Base-by-base conservation (phyloP, 352 stramenopile species). In the Aphanomyces euteiches region DNA sequence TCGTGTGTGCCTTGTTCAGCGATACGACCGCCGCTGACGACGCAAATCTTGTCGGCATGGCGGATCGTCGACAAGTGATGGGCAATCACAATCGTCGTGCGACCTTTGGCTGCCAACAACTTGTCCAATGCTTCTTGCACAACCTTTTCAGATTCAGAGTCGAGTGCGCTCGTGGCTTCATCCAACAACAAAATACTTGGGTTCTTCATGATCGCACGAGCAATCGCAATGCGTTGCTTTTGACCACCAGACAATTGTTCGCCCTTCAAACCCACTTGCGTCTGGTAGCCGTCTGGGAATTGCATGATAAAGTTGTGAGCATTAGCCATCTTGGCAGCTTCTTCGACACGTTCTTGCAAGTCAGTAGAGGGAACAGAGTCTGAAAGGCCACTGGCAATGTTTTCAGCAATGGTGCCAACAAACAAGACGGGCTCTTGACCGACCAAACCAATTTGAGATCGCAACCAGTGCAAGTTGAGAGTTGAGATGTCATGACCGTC, bases 21-120 rank as follows among this genome's bases (percentile, higher is more conserved):
- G 3, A 78, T 61, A 3, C 40, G 21, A n/a, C 74, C 74, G 1
- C 56, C 53, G 0, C 58, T 73, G 7, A 78, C 8, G 17, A 78
- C 63, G 19, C 66, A 50, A 56, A 78, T 78, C 66, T 74, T 80
- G 79, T 93, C 76, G 0, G 86, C 84, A 56, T 90, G 76, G 10
- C 80, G 82, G 7, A 93, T 75, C 1, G 86, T 93, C 17, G 83
- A 91, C 17, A 93, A 79, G 10, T 84, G 79, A 59, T 93, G 86
- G 3, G 86, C 86, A 41, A 97, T 97, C 56, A 98, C 90, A 61
- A 98, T 82, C 21, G 88, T 97, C 19, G 93, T 98, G 7, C 82
- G 83, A 1, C 73, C 73, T 56, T 86, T 81, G 40, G 79, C 65
- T 45, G 79, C 76, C 67, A 84, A 72, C 56, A 87, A 72, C 65